phyloP scores from a whole-genome alignment of 129 eudicot genomes.

The Arctium lappa region DNA sequence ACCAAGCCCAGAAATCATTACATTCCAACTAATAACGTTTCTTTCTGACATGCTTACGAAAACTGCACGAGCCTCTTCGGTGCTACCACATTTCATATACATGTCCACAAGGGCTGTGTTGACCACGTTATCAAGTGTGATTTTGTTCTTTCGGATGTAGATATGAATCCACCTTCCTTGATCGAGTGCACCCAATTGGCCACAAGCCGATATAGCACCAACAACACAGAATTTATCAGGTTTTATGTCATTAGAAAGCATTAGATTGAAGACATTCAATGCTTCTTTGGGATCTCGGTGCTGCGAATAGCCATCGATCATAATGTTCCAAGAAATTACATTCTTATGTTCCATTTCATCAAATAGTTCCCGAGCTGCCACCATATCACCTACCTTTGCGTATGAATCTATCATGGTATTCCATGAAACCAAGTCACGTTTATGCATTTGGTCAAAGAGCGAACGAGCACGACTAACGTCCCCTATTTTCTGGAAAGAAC shows the following conservation, averaged over 20 bases:
- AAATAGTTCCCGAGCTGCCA: slow-evolving; percentile 39
- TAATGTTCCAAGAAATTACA: slow-evolving; percentile 40
- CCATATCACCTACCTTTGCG: slow-evolving; percentile 37
- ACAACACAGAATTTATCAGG: slow-evolving; percentile 41
- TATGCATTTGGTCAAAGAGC: slow-evolving; percentile 39
- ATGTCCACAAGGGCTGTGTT: slow-evolving; percentile 51
- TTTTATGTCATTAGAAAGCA: slow-evolving; percentile 36
- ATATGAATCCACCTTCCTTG: slow-evolving; percentile 53
- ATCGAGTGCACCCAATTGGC: slow-evolving; percentile 48
- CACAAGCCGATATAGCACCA: slow-evolving; percentile 45
- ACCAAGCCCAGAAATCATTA: slow-evolving; percentile 50
- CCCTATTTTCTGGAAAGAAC: slow-evolving; percentile 40
- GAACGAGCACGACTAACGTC: slow-evolving; percentile 35
- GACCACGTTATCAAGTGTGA: slow-evolving; percentile 31
- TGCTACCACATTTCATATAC: slow-evolving; percentile 62
- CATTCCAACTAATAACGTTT: slow-evolving; percentile 44
- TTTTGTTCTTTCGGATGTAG: slow-evolving; percentile 36
- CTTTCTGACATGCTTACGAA: slow-evolving; percentile 29
- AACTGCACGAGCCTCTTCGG: slow-evolving; percentile 28
- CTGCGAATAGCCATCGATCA: slow-evolving; percentile 36
- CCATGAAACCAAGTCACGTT: slow-evolving; percentile 44
- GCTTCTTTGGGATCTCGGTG: slow-evolving; percentile 45
- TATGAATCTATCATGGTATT: slow-evolving; percentile 45
- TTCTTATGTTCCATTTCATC: slow-evolving; percentile 33
- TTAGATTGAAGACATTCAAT: slow-evolving; percentile 38